Base-by-base conservation (phyloP, 345 rosid species). In the Melaleuca quinquenervia region DNA sequence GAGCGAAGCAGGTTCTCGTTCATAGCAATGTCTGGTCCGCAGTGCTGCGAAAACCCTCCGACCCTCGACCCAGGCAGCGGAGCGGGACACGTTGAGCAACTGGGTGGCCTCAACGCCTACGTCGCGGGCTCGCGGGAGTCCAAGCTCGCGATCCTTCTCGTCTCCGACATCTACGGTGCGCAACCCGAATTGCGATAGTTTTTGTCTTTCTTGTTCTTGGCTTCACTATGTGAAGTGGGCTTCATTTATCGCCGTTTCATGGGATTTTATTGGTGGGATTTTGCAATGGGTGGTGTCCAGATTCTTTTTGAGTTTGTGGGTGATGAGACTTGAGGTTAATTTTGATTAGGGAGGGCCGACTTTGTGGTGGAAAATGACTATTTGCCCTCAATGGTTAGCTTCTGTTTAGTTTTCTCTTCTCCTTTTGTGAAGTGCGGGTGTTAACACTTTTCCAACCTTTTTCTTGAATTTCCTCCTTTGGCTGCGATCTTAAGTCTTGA, bases 111-210 rank as follows among this genome's bases (percentile, higher is more conserved):
- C 75, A 53, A 88, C 50, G 32, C 90, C 44, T 93, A 93, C 53
- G 87, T 90, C 80, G 55, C 85, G 32, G 92, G 93, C 55, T 26
- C 89, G 29, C 48, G 89, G 27, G 50, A 90, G 45, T 90, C 92
- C 86, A 89, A 87, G 55, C 89, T 52, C 2, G 87, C 91, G 6
- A 83, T 89, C 60, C 84, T 92, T 74, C 91, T 91, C 55, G 58
- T 91, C 76, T 88, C 92, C 26, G 92, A 92, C 86, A 6, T 91
- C 84, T 93, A 22, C 83, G 98, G 99, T 96, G 88, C 75, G 24
- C 49, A 7, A 82, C 54, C 8, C 20, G 82, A 5, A 36, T 11
- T 50, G 44, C 27, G 53, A 18, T 18, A 27, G 22, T 56, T 78
- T 76, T 29, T 1, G 21, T 50, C 26, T 74, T 51, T 21, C 29